Conservation (phyloP, 1,139 yeast species). For the Taphrina deformans region DNA sequence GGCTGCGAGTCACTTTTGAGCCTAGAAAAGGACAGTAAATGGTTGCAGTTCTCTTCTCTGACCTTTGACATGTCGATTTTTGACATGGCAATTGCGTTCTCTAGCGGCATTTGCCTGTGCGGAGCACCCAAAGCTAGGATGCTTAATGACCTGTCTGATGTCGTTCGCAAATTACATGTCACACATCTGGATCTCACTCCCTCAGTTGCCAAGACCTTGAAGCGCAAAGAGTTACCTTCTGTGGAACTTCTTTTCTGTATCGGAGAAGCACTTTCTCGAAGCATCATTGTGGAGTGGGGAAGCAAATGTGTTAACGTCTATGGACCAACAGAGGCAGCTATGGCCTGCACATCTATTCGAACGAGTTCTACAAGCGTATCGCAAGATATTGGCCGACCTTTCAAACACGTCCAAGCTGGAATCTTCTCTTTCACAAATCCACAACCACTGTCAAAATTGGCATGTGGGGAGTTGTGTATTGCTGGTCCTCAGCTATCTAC, state of each 20-base stretch:
- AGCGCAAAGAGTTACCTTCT: slow-evolving; percentile 35
- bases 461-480: slow-evolving; percentile 42
- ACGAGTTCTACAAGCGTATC: slow-evolving; percentile 22
- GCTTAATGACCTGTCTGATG: slow-evolving; percentile 37
- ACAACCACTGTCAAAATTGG: slow-evolving; percentile 36
- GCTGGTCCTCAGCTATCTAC: slow-evolving; percentile 42
- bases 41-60: slow-evolving; percentile 39
- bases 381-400: slow-evolving; percentile 40
- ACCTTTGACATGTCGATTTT: slow-evolving; percentile 41
- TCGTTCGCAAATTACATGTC: slow-evolving; percentile 34
- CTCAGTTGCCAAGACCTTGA: slow-evolving; percentile 39
- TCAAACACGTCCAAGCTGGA: slow-evolving; percentile 35
- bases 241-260: slow-evolving; percentile 40
- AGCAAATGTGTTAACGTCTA: slow-evolving; percentile 40
- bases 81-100: slow-evolving; percentile 40
- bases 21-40: background rate
- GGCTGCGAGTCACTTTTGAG: slow-evolving; percentile 35
- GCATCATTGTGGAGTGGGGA: slow-evolving; percentile 39
- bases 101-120: slow-evolving; percentile 39
- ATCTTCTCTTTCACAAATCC: slow-evolving; percentile 30
- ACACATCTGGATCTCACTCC: slow-evolving; percentile 41
- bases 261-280: slow-evolving; percentile 39
- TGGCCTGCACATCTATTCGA: slow-evolving; percentile 39
- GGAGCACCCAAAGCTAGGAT: slow-evolving; percentile 35
- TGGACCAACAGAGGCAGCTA: slow-evolving; percentile 42